Base-by-base conservation (phyloP, 257 asterid species). In the Plantago elongata region DNA sequence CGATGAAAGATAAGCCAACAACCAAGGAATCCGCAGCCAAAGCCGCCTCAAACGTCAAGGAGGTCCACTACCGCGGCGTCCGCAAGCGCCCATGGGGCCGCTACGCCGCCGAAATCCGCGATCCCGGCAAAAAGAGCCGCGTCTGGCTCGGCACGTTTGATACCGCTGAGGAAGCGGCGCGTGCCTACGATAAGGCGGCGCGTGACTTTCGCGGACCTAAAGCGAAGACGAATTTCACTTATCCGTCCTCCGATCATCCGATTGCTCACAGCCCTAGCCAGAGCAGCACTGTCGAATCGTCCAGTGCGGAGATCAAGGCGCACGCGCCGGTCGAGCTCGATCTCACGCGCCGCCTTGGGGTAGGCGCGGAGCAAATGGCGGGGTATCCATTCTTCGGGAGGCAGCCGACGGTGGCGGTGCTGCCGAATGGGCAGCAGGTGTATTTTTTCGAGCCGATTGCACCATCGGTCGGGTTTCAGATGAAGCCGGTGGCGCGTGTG, bases 41-140 rank as follows among this genome's bases (percentile, higher is more conserved):
- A n/a, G n/a, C n/a, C n/a, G n/a, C n/a, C n/a, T n/a, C n/a, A n/a
- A n/a, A 67, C 60, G 75, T 66, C 2, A 81, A 81, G 66, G 96
- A 90, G 72, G 76, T 75, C n/a, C 96, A 80, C 71, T 90, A 56
- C 78, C 13, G 97, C 11, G 97, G 97, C 22, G 97, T 90, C 8
- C 51, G 97, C 61, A 90, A 90, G 93, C 72, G 97, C 82, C 97
- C 97, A 1, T 90, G 97, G 97, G 97, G 97, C n/a, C 92, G 97
- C 5, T 90, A 84, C 76, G 97, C 97, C 48, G 96, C 97, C 56
- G 97, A 89, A 72, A 89, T 89, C 77, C 91, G 97, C 0, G 97
- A 89, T 74, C 95, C 97, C 2, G 86, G 95, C 18, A 90, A 86
- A 83, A 86, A 86, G 45, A 84, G 81, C 66, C 83, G 97, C 14